Percentiles rank a stretch among this genome's conserved stretches.
Evolutionary conservation across 768 basidiomycete genomes (phyloP).

Genomic region (Dictyophora rubrovolvata): DNA sequence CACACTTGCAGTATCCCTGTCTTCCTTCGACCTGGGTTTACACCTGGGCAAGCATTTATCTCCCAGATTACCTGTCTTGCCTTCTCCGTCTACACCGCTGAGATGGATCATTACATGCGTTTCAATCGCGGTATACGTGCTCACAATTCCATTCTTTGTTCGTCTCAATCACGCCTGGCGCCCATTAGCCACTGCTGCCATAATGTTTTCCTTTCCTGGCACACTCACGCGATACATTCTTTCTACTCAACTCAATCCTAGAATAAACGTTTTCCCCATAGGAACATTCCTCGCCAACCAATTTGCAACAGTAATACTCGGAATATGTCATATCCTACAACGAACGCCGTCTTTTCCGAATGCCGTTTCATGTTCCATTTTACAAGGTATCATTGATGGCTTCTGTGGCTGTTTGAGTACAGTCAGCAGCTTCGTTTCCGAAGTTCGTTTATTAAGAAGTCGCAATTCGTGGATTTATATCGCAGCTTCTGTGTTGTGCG

Average conservation of each 20-base stretch:
- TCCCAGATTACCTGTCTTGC: slow-evolving; percentile 32
- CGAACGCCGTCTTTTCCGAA: slow-evolving; percentile 26
- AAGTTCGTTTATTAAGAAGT: slow-evolving; percentile 48
- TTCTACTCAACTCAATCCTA: slow-evolving; percentile 60
- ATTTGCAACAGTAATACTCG: slow-evolving; percentile 75
- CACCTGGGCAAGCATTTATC: slow-evolving; percentile 40
- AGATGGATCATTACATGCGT: slow-evolving; percentile 44
- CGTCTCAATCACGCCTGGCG: slow-evolving; percentile 58
- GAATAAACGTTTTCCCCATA: slow-evolving; percentile 51
- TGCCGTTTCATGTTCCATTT: slow-evolving; percentile 52
- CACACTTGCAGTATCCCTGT: slow-evolving; percentile 68
- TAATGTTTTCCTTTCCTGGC: slow-evolving; percentile 86
- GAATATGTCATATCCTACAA: slow-evolving; percentile 63
- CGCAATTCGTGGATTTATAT: slow-evolving; percentile 62
- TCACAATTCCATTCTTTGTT: slow-evolving; percentile 72
- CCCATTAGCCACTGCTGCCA: slow-evolving; percentile 72
- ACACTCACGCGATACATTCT: slow-evolving; percentile 76
- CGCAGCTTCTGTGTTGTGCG: slow-evolving; percentile 52
- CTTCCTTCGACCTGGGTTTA: slow-evolving; percentile 67
- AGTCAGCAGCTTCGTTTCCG: slow-evolving; percentile 85
- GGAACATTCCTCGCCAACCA: slow-evolving; percentile 74
- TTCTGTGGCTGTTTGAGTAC: slow-evolving; percentile 95
- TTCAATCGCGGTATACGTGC: slow-evolving; percentile 59
- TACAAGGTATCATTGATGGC: slow-evolving; percentile 81
- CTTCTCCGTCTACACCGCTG: slow-evolving; percentile 31